Evolutionary conservation across 106 monocot species (phyloP), one percentile per base, ranked within the genome.

Genomic region (Chionographis japonica): DNA sequence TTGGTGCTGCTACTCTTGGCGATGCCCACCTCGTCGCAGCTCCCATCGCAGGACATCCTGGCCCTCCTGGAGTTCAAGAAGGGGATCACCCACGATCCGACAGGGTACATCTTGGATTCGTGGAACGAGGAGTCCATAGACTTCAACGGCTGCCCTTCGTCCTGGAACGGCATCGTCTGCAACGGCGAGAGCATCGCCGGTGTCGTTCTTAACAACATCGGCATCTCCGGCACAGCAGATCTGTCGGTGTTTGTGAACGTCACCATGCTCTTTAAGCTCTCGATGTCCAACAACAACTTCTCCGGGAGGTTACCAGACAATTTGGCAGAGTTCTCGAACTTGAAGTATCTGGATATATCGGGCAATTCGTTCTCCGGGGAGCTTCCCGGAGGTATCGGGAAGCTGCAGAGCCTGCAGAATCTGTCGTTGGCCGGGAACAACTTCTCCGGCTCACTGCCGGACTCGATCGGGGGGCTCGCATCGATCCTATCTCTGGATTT

Each of bases 111-210:
- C 62, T 27, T 69, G 8, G 87, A 83, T 17, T 97, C 97, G 0
- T 97, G 97, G 97, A 92, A 87, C 49, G 97, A 97, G 65, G 92
- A 97, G 61, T 89, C 97, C 8, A 79, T 97, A 36, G 92, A 97
- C 59, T 92, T 85, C 79, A 81, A 89, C 53, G 97, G 97, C 63
- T 97, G 97, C 79, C 97, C 97, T 5, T 78, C 92, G 2, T 92
- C 92, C 4, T 97, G 97, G 97, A 97, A 92, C 36, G 97, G 97
- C 53, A 77, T 97, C 51, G 80, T 97, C 38, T 97, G 97, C 66
- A 83, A 66, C 27, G 89, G 83, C 11, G 89, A 64, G 8, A 69
- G 76, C n/a, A 85, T 97, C 15, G 92, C 89, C 7, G 89, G 84
- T 27, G 74, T 97, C 1, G 83, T 92, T 2, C 82, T 97, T 4